Conservation (phyloP, 208 protist genomes). For the Trypanosoma conorhini region DNA sequence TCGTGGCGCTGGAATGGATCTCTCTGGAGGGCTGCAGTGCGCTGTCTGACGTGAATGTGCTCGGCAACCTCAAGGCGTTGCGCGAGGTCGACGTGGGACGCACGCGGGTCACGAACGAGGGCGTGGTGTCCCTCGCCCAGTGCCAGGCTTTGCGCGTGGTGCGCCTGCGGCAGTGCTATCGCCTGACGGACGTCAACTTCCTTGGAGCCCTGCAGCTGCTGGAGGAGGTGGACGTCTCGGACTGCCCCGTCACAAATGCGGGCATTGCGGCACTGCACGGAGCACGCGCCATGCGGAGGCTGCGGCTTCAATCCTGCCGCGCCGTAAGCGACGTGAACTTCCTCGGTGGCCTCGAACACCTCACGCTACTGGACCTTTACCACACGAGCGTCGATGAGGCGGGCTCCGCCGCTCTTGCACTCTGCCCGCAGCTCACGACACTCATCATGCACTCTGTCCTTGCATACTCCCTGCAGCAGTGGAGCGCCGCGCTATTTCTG, state of each 20-base stretch:
- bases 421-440: conserved; percentile 7
- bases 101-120: conserved; percentile 34
- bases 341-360: conserved; percentile 27
- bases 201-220: conserved; percentile 17
- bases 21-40: conserved; percentile 28
- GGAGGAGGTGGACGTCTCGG: conserved; percentile 24
- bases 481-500: conserved; percentile 35
- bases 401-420: conserved; percentile 5
- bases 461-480: conserved; percentile 6
- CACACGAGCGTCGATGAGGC: conserved; percentile 48
- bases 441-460: conserved; percentile 15
- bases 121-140: conserved; percentile 32
- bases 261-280: conserved; percentile 9
- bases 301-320: conserved; percentile 49
- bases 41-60: conserved; percentile 30
- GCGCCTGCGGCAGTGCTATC: conserved; percentile 35
- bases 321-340: conserved; percentile 31
- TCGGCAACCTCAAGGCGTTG: conserved; percentile 33
- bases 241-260: conserved; percentile 19
- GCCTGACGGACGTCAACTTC: conserved; percentile 26
- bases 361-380: conserved; percentile 58
- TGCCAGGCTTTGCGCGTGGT: conserved; percentile 31
- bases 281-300: conserved; percentile 21
- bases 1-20: conserved; percentile 19
- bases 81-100: conserved; percentile 36